Evolutionary conservation across 2,329 filamentous ascomycete species (phyloP).

Genomic region (Mycosphaerella sp.): DNA sequence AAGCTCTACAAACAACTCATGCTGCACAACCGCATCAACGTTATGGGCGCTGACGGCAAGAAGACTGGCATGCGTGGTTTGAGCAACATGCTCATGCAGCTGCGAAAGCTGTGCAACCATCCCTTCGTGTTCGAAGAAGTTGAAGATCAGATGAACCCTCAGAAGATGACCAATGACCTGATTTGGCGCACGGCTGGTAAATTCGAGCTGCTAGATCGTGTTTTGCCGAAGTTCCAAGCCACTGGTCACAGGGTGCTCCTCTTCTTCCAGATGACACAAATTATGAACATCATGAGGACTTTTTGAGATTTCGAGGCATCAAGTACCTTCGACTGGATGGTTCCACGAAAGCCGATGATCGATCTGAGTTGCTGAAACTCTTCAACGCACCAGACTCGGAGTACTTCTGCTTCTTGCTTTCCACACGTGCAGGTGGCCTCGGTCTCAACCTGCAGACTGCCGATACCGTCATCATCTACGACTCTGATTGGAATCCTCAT

Average conservation of each 20-base stretch:
- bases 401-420: conserved; percentile 98
- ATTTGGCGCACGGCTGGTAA: conserved; percentile 95
- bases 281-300: conserved; percentile 99
- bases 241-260: conserved; percentile 94
- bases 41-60: conserved; percentile 91
- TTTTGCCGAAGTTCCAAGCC: conserved; percentile 86
- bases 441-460: conserved; percentile 96
- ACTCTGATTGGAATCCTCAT: conserved; percentile 99
- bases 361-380: conserved; percentile 77
- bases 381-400: conserved; percentile 89
- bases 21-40: conserved; percentile 87
- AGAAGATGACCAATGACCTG: conserved; percentile 80
- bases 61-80: conserved; percentile 90
- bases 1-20: conserved; percentile 97
- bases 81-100: conserved; percentile 99
- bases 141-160: conserved; percentile 95
- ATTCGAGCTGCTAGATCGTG: conserved; percentile 87
- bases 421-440: conserved; percentile 94
- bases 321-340: conserved; percentile 90
- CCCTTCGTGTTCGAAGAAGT: conserved; percentile 98
- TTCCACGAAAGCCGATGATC: conserved; percentile 95
- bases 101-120: conserved; percentile 98
- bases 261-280: conserved; percentile 99
- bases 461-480: conserved; percentile 98
- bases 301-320: conserved; percentile 74